Conservation (phyloP, 2,329 filamentous ascomycete species). For the Botryotinia narcissicola region DNA sequence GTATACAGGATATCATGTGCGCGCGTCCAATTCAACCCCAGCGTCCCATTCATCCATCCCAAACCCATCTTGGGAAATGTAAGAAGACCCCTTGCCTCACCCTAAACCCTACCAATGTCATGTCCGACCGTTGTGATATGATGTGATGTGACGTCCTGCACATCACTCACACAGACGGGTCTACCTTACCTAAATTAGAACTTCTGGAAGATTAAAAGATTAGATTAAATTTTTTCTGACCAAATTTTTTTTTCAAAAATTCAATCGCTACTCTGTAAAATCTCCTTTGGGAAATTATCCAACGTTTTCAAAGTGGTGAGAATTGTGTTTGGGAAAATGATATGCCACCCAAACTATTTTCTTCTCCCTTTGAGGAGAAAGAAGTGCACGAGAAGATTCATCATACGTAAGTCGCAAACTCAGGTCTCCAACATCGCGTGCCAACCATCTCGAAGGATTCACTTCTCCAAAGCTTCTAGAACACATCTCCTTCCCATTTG, state of each 20-base stretch:
- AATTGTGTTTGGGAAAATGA: not conserved
- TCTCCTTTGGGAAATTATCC: not conserved
- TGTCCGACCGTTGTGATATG: constrained; percentile 2
- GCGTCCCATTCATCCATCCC: not conserved
- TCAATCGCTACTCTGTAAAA: not conserved
- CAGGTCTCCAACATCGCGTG: not conserved
- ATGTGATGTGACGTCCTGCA: not conserved
- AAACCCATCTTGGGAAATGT: not conserved
- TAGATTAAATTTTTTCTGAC: not conserved
- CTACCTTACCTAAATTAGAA: not conserved
- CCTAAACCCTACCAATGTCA: constrained; percentile 15
- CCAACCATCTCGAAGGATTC: not conserved
- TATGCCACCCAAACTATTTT: not conserved
- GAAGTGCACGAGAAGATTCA: not conserved
- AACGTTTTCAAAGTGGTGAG: not conserved
- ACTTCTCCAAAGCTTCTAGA: not conserved
- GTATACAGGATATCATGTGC: not conserved
- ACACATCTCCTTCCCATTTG: not conserved
- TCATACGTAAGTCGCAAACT: not conserved
- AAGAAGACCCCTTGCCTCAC: not conserved
- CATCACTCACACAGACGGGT: not conserved
- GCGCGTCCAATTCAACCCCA: not conserved
- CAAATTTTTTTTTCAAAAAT: no score
- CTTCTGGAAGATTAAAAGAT: not conserved
- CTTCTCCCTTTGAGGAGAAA: not conserved